Evolutionary conservation across 2,329 filamentous ascomycete species (phyloP).

Genomic region (Botryotinia calthae): DNA sequence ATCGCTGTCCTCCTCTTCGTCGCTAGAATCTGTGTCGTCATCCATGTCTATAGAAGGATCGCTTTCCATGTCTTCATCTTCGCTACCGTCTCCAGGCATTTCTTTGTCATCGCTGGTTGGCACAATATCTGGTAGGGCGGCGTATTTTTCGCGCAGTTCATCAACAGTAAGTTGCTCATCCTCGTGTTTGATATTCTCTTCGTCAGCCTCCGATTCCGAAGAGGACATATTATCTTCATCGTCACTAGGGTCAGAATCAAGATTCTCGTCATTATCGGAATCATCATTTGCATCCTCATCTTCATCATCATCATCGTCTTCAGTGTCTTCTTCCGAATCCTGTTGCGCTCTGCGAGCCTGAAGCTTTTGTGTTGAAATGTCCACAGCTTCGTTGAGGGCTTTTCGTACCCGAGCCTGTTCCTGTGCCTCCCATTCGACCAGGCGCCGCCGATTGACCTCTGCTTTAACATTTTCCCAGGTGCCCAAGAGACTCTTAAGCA

Average conservation of each 20-base stretch:
- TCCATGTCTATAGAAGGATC: slow-evolving; percentile 29
- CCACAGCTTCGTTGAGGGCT: slow-evolving; percentile 71
- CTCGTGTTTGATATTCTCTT: slow-evolving; percentile 47
- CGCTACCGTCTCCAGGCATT: slow-evolving; percentile 32
- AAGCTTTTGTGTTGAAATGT: slow-evolving; percentile 66
- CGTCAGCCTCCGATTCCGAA: slow-evolving; percentile 58
- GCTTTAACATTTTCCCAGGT: slow-evolving; percentile 64
- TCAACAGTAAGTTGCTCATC: slow-evolving; percentile 68
- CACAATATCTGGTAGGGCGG: slow-evolving; percentile 53
- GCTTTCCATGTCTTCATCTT: slow-evolving; percentile 32
- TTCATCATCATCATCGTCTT: slow-evolving; percentile 40
- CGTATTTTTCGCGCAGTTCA: slow-evolving; percentile 67
- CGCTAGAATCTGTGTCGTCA: slow-evolving; percentile 48
- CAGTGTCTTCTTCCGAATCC: slow-evolving; percentile 51
- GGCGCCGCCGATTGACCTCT: slow-evolving; percentile 58
- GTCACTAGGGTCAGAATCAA: slow-evolving; percentile 40
- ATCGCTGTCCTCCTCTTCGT: slow-evolving; percentile 61
- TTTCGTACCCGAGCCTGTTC: slow-evolving; percentile 63
- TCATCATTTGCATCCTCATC: slow-evolving; percentile 33
- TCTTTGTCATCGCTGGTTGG: slow-evolving; percentile 37
- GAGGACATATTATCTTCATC: slow-evolving; percentile 60
- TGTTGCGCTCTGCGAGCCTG: slow-evolving; percentile 55
- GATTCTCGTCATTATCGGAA: slow-evolving; percentile 39
- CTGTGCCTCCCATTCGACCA: slow-evolving; percentile 63
- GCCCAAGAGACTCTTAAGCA: slow-evolving; percentile 56